Conservation (phyloP, 495 filamentous ascomycete species). For the Trichoderma virens region DNA sequence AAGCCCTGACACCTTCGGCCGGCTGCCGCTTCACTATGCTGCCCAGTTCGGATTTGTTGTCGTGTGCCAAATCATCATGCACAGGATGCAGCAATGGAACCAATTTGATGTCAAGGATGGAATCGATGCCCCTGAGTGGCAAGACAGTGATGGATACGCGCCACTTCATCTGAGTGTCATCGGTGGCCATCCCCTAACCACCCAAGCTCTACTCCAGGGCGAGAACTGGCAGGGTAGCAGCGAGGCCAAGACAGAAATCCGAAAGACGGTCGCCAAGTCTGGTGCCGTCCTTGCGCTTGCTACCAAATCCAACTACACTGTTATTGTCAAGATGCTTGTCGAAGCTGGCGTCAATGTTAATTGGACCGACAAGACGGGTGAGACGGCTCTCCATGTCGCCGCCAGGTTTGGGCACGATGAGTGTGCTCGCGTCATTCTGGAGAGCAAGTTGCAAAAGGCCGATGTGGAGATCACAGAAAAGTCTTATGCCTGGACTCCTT, state of each 20-base stretch:
- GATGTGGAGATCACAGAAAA: slow-evolving; percentile 73
- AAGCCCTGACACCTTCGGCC: slow-evolving; percentile 68
- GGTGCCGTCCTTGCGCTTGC: slow-evolving; percentile 84
- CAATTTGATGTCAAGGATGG: slow-evolving; percentile 77
- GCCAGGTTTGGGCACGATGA: slow-evolving; percentile 79
- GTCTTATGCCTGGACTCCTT: slow-evolving; percentile 85
- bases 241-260: slow-evolving; percentile 50
- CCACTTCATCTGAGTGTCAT: slow-evolving; percentile 90
- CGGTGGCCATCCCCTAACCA: slow-evolving; percentile 81
- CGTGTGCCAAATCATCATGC: slow-evolving; percentile 80
- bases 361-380: slow-evolving; percentile 87
- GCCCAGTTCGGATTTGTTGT: slow-evolving; percentile 89
- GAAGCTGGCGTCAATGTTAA: slow-evolving; percentile 90
- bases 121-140: slow-evolving; percentile 79
- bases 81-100: slow-evolving; percentile 79
- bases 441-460: slow-evolving; percentile 58
- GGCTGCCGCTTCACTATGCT: slow-evolving; percentile 88
- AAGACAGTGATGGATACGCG: slow-evolving; percentile 85
- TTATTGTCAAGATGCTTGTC: slow-evolving; percentile 78
- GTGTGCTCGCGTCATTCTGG: slow-evolving; percentile 70
- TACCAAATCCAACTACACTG: slow-evolving; percentile 71
- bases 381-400: slow-evolving; percentile 86
- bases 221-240: slow-evolving; percentile 62
- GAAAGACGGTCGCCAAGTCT: slow-evolving; percentile 70
- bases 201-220: slow-evolving; percentile 66